Conservation (phyloP, 495 filamentous ascomycete species). For the Aspergillus diversus region DNA sequence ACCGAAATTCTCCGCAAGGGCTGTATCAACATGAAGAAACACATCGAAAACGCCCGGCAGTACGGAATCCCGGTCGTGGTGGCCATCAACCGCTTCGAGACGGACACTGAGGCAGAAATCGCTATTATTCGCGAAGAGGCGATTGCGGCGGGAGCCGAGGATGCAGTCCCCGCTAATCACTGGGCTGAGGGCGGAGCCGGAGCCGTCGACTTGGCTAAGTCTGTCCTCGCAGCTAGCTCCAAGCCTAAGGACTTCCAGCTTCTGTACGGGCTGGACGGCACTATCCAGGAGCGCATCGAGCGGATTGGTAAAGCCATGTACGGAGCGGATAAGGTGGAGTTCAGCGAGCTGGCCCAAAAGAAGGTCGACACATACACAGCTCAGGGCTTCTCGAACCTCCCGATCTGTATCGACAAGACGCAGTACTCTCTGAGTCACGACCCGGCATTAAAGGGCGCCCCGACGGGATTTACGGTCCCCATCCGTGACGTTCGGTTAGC, state of each 20-base stretch:
- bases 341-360: slow-evolving; percentile 90
- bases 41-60: slow-evolving; percentile 82
- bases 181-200: slow-evolving; percentile 96
- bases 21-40: slow-evolving; percentile 92
- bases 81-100: slow-evolving; percentile 94
- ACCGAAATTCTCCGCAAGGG: slow-evolving; percentile 85
- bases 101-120: slow-evolving; percentile 92
- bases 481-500: slow-evolving; percentile 94
- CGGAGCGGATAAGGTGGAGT: slow-evolving; percentile 86
- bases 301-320: slow-evolving; percentile 92
- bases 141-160: slow-evolving; percentile 88
- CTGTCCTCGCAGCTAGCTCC: slow-evolving; percentile 78
- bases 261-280: slow-evolving; percentile 78
- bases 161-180: slow-evolving; percentile 92
- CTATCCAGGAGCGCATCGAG: slow-evolving; percentile 88
- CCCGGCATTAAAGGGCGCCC: slow-evolving; percentile 92
- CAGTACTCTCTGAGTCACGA: slow-evolving; percentile 98
- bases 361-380: slow-evolving; percentile 94
- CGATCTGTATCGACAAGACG: slow-evolving; percentile 97
- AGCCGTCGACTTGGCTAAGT: slow-evolving; percentile 86
- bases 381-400: slow-evolving; percentile 89
- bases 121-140: slow-evolving; percentile 87
- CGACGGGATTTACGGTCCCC: slow-evolving; percentile 91
- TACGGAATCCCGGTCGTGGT: slow-evolving; percentile 97
- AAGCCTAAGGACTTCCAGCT: slow-evolving; percentile 91